phyloP scores from a whole-genome alignment of 352 stramenopile species.

The Globisporangium mamillatum region DNA sequence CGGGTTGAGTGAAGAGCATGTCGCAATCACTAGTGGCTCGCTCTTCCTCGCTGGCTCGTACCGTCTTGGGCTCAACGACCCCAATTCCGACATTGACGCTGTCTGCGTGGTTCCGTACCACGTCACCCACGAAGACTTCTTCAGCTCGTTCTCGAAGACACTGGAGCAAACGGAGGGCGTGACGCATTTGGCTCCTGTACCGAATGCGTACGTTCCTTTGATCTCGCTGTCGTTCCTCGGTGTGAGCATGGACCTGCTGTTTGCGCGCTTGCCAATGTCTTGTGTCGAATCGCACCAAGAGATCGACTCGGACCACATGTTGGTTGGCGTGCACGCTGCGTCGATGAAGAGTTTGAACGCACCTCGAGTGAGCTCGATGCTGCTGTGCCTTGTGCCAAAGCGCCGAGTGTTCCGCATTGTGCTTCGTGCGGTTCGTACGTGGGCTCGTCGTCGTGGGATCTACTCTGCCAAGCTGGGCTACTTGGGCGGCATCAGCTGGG shows the following conservation, averaged over 20 bases:
- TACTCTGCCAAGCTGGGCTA: slow-evolving; percentile 98
- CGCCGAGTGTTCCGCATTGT: slow-evolving; percentile 88
- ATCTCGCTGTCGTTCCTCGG: slow-evolving; percentile 89
- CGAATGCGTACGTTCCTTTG: slow-evolving; percentile 91
- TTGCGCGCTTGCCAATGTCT: slow-evolving; percentile 70
- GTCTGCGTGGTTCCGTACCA: slow-evolving; percentile 82
- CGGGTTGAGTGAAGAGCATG: slow-evolving; percentile 64
- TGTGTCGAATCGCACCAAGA: slow-evolving; percentile 70
- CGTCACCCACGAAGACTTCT: slow-evolving; percentile 86
- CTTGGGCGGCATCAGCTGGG: slow-evolving; percentile 97
- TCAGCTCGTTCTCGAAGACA: slow-evolving; percentile 65
- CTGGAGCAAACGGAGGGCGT: slow-evolving; percentile 65
- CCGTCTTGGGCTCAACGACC: slow-evolving; percentile 77
- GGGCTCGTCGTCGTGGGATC: slow-evolving; percentile 88
- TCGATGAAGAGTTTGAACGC: slow-evolving; percentile 96
- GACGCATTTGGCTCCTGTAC: slow-evolving; percentile 74
- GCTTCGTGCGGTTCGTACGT: slow-evolving; percentile 68
- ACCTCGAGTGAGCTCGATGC: slow-evolving; percentile 93
- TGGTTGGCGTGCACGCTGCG: slow-evolving; percentile 90
- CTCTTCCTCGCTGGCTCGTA: slow-evolving; percentile 88
- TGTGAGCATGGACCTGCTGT: slow-evolving; percentile 92
- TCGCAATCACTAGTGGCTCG: slow-evolving; percentile 69
- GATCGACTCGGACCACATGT: slow-evolving; percentile 84
- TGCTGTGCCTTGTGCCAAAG: slow-evolving; percentile 90
- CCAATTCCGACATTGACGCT: slow-evolving; percentile 80